Percentiles rank a stretch among this genome's conserved stretches.
These are phyloP conservation scores for Apiotrichum sp. DNA, from an alignment of 1,284 basidiomycete species.

Conservation along the genomic window DNA sequence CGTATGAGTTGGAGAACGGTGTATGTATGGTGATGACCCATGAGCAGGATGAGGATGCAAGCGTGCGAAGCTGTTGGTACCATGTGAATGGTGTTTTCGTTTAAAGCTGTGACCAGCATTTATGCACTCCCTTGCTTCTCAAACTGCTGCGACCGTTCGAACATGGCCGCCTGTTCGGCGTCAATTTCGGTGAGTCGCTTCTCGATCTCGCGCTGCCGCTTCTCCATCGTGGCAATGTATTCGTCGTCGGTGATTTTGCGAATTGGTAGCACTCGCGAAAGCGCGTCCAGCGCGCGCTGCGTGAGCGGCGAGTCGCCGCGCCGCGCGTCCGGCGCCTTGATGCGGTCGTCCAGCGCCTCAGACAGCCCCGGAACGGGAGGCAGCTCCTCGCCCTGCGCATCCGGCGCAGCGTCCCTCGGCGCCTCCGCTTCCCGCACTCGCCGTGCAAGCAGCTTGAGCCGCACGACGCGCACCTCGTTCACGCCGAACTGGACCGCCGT, in stretches of 20 bases:
- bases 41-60: too few species aligned
- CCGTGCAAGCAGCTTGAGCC: conserved; percentile 28
- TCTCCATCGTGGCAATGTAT: conserved; percentile 30
- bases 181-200: conserved; percentile 33
- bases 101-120: too few species aligned
- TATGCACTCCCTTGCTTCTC: background rate
- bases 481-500: conserved; percentile 26
- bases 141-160: conserved; percentile 9
- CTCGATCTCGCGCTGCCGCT: conserved; percentile 29
- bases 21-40: too few species aligned
- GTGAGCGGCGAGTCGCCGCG: conserved; percentile 23
- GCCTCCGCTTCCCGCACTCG: background rate
- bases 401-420: too few species aligned
- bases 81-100: too few species aligned
- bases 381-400: too few species aligned
- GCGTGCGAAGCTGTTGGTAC: too few species aligned
- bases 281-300: conserved; percentile 24
- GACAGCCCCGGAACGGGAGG: background rate
- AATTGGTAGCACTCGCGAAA: conserved; percentile 33
- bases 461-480: conserved; percentile 30
- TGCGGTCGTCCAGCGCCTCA: background rate
- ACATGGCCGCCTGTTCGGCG: conserved; percentile 34
- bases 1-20: too few species aligned
- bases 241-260: conserved; percentile 37
- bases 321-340: background rate